phyloP scores from a whole-genome alignment of 2,329 filamentous ascomycete genomes.

The Orbilia quercus region DNA sequence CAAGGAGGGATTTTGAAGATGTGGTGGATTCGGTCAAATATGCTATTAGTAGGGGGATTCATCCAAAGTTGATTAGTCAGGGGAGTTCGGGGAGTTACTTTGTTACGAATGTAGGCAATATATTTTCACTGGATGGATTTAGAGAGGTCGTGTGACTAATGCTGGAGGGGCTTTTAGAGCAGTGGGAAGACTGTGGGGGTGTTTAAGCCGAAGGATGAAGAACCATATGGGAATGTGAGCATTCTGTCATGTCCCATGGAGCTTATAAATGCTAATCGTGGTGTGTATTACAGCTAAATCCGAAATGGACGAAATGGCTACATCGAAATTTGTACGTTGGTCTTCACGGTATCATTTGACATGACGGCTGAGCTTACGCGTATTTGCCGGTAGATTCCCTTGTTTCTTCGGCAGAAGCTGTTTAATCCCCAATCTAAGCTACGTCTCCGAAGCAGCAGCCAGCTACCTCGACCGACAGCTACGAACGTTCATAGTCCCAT shows the following conservation, averaged over 20 bases:
- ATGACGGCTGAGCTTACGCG: slow-evolving; percentile 14
- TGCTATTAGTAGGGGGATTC: slow-evolving; percentile 89
- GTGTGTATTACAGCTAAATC: slow-evolving; percentile 69
- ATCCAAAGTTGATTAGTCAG: slow-evolving; percentile 95
- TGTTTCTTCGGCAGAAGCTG: slow-evolving; percentile 97
- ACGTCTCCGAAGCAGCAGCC: slow-evolving; percentile 96
- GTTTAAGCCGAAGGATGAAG: slow-evolving; percentile 99
- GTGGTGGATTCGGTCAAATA: slow-evolving; percentile 88
- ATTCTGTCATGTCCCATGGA: neutral
- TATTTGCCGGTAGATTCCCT: slow-evolving; percentile 71
- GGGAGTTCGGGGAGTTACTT: slow-evolving; percentile 99
- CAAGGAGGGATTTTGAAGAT: slow-evolving; percentile 82
- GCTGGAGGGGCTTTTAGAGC: slow-evolving; percentile 61
- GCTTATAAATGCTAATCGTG: neutral
- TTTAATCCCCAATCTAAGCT: slow-evolving; percentile 95
- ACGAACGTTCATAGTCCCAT: slow-evolving; percentile 90
- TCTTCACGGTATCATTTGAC: neutral
- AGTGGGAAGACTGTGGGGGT: slow-evolving; percentile 96
- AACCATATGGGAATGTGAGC: slow-evolving; percentile 80
- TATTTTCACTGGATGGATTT: neutral
- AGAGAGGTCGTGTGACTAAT: neutral
- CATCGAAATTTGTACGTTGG: slow-evolving; percentile 78
- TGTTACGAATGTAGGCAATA: slow-evolving; percentile 74
- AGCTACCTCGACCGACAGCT: slow-evolving; percentile 93
- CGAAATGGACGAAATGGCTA: slow-evolving; percentile 99